Conservation (phyloP, 768 basidiomycete species). For the Dentipellis fragilis region DNA sequence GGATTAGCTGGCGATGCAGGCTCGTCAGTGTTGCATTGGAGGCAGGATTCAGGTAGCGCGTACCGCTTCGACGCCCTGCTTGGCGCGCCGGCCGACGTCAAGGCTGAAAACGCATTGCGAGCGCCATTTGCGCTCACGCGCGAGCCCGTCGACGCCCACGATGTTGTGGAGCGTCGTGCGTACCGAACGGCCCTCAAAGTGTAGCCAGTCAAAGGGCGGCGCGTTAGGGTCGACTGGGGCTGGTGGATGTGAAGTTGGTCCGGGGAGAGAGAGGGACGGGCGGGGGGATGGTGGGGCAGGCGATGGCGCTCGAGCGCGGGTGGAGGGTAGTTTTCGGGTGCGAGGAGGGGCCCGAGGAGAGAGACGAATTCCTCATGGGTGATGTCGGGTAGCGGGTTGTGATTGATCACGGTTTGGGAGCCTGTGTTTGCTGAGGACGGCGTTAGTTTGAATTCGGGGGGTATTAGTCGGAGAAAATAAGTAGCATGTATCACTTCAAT, state of each 20-base stretch:
- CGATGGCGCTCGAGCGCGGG: constrained; percentile 17
- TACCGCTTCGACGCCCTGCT: constrained; percentile 75
- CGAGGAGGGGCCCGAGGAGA: constrained; percentile 68
- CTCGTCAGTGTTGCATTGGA: background rate
- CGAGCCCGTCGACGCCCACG: constrained; percentile 70
- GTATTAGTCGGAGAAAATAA: background rate
- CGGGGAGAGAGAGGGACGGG: constrained; percentile 16
- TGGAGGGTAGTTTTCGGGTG: constrained; percentile 66
- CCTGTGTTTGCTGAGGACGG: constrained; percentile 38
- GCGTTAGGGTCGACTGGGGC: constrained; percentile 20
- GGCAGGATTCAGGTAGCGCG: constrained; percentile 20
- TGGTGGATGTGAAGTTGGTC: constrained; percentile 2
- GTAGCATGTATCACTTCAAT: background rate
- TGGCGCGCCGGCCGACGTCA: constrained; percentile 62
- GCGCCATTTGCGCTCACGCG: constrained; percentile 77
- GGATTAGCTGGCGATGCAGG: constrained; percentile 48
- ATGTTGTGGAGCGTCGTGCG: constrained; percentile 76
- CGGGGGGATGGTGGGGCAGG: constrained; percentile 12
- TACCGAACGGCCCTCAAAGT: constrained; percentile 74
- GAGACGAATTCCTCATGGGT: constrained; percentile 82
- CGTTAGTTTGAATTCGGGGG: no score
- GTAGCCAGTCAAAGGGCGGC: constrained; percentile 81
- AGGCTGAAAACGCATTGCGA: constrained; percentile 74
- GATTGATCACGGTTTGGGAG: constrained; percentile 67
- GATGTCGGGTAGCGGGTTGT: constrained; percentile 80